These are phyloP conservation scores for Aspergillus calidoustus DNA, from an alignment of 2,329 filamentous ascomycete genomes.

Conservation along the genomic window DNA sequence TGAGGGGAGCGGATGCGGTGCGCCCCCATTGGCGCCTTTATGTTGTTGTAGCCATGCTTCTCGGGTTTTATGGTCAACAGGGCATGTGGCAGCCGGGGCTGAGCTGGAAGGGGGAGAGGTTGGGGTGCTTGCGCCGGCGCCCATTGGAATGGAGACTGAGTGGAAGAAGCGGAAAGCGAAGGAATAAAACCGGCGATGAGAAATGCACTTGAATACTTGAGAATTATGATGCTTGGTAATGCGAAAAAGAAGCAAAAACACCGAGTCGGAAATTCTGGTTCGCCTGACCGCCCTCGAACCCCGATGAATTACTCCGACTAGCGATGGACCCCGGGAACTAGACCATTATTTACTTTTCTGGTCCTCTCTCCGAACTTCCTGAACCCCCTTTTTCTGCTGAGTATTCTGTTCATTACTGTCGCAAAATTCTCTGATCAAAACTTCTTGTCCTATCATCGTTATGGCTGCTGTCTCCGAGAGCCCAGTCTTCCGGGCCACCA, in stretches of 20 bases:
- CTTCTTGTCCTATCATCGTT: slow-evolving; percentile 16
- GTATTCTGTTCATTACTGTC: slow-evolving; percentile 5
- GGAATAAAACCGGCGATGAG: background rate
- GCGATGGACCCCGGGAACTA: background rate
- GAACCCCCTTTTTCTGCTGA: slow-evolving; percentile 12
- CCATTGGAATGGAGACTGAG: slow-evolving; percentile 34
- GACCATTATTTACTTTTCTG: slow-evolving; percentile 13
- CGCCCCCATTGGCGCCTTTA: slow-evolving; percentile 39
- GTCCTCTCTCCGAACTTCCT: slow-evolving; percentile 1
- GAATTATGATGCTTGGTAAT: slow-evolving; percentile 10
- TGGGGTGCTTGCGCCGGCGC: slow-evolving; percentile 44
- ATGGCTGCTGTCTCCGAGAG: slow-evolving; percentile 43
- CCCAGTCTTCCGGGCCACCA: slow-evolving; percentile 84
- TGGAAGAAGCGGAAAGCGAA: background rate
- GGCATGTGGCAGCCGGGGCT: slow-evolving; percentile 62
- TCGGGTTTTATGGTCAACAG: slow-evolving; percentile 87
- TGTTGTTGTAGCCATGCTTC: slow-evolving; percentile 77
- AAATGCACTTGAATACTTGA: background rate
- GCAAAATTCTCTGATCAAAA: background rate
- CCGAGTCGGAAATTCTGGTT: background rate
- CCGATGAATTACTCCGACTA: slow-evolving; percentile 21
- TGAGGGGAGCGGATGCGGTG: slow-evolving; percentile 38
- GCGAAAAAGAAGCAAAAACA: slow-evolving; percentile 14
- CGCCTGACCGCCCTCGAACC: slow-evolving; percentile 13
- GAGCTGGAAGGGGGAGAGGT: slow-evolving; percentile 29